These are phyloP conservation scores for Oryza longistaminata DNA, from an alignment of 176 grass and related monocot species.

Conservation along the genomic window DNA sequence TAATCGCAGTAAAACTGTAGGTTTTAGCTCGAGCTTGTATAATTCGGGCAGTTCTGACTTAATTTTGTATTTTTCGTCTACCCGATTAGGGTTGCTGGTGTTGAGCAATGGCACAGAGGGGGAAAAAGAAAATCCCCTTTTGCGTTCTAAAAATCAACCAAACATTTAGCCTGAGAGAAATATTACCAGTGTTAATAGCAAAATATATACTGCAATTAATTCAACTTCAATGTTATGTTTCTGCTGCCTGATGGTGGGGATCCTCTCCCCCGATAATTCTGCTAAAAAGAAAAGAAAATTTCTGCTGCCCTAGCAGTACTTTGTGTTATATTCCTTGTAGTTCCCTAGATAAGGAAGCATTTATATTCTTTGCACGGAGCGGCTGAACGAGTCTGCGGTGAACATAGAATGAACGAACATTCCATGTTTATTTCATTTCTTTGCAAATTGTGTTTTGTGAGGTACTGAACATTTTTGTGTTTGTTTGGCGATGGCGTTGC, in stretches of 20 bases:
- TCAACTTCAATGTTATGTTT: no score
- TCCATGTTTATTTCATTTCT: not conserved
- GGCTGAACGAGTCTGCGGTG: not conserved
- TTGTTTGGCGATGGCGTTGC: not conserved
- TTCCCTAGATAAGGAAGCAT: not conserved
- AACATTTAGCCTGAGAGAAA: not conserved
- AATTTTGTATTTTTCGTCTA: no score
- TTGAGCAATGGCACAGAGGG: not conserved
- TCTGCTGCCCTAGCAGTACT: not conserved
- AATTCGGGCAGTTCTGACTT: not conserved
- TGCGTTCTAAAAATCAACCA: not conserved
- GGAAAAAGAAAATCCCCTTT: not conserved
- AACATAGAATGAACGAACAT: not conserved
- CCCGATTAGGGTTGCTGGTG: not conserved
- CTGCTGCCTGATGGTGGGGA: not conserved
- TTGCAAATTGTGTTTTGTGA: not conserved
- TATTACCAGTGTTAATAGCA: not conserved
- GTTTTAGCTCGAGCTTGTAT: not conserved
- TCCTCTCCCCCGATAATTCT: not conserved
- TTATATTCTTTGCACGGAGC: not conserved
- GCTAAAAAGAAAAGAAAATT: not conserved
- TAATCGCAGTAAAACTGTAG: not conserved
- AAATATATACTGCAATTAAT: conserved; percentile 7
- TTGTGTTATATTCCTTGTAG: not conserved
- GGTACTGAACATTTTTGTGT: conserved; percentile 24